Evolutionary conservation across 345 rosid species (phyloP).

Genomic region (Melaleuca quinquenervia): DNA sequence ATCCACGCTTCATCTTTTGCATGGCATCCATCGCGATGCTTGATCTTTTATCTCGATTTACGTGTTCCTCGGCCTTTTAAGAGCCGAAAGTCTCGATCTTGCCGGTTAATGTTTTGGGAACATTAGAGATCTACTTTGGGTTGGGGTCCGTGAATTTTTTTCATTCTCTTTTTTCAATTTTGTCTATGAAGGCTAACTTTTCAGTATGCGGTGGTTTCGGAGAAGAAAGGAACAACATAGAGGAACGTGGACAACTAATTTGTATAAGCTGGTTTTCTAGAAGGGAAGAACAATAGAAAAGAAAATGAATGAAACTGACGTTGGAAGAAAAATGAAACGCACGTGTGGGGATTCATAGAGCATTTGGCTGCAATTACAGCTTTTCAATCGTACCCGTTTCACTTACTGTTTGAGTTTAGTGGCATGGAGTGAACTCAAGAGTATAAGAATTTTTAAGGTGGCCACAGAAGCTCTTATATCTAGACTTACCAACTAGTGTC

Average conservation of each 20-base stretch:
- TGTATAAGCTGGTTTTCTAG: background rate
- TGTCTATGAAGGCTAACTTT: background rate
- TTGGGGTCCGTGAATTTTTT: background rate
- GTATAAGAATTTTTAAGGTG: background rate
- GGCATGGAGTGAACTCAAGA: background rate
- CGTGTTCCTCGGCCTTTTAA: background rate
- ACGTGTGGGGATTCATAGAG: background rate
- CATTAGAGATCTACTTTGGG: background rate
- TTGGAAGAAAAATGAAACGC: background rate
- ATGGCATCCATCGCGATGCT: background rate
- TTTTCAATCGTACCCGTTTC: background rate
- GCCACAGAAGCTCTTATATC: background rate
- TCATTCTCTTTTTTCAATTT: background rate
- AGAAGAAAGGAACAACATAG: background rate
- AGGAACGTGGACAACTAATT: background rate
- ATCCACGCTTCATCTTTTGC: background rate
- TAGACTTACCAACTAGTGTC: background rate
- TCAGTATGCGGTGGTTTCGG: background rate
- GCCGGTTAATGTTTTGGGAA: background rate
- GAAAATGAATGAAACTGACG: background rate
- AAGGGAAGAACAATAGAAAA: background rate
- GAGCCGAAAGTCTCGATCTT: background rate
- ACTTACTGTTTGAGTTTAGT: background rate
- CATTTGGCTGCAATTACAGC: background rate
- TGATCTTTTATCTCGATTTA: background rate